Percentiles rank a stretch among this genome's conserved stretches.
Evolutionary conservation across 2,329 filamentous ascomycete genomes (phyloP).

Genomic region (Sporothrix inflata): DNA sequence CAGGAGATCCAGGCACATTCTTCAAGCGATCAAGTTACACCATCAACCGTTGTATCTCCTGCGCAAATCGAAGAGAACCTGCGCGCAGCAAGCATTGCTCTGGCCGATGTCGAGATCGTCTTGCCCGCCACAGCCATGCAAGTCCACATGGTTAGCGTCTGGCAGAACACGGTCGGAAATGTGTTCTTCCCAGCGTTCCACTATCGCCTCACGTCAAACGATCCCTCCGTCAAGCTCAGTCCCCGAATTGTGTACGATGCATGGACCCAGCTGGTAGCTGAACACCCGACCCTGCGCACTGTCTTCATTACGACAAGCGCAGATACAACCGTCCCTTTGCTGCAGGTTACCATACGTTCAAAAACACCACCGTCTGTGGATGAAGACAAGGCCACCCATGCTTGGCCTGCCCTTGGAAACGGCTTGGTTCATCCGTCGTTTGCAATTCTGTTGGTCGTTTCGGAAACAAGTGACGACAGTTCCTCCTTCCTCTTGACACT

Average conservation of each 20-base stretch:
- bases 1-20: background rate
- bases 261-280: constrained; percentile 62
- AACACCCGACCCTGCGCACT: constrained; percentile 70
- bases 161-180: constrained; percentile 67
- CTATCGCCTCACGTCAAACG: constrained; percentile 54
- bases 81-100: constrained; percentile 45
- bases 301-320: constrained; percentile 37
- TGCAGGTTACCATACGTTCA: constrained; percentile 62
- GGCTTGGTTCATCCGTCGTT: background rate
- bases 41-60: background rate
- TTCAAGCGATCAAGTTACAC: background rate
- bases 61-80: constrained; percentile 43
- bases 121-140: constrained; percentile 78
- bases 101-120: constrained; percentile 55
- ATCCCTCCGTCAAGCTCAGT: constrained; percentile 35
- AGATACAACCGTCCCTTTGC: constrained; percentile 51
- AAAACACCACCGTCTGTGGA: constrained; percentile 36
- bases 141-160: constrained; percentile 76
- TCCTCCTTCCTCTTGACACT: constrained; percentile 49
- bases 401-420: constrained; percentile 26
- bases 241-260: constrained; percentile 52
- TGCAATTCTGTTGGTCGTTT: constrained; percentile 20
- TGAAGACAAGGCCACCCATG: background rate
- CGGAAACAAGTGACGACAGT: background rate
- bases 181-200: constrained; percentile 76